These are phyloP conservation scores for Xylariaceae sp. DNA, from an alignment of 2,329 filamentous ascomycete species.

Conservation along the genomic window DNA sequence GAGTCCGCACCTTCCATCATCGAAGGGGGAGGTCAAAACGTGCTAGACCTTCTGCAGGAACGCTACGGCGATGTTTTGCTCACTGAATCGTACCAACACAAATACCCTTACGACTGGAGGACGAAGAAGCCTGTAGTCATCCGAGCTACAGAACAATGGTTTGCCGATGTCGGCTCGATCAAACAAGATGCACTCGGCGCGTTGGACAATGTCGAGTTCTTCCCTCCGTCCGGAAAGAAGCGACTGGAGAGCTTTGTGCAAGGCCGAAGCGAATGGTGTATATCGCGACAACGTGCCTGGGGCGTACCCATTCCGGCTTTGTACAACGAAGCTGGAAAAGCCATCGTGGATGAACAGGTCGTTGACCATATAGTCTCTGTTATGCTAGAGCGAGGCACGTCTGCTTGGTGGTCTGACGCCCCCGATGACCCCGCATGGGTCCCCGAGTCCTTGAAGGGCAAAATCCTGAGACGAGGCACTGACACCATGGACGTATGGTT, in stretches of 20 bases:
- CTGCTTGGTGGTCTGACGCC: slow-evolving; percentile 90
- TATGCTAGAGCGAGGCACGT: slow-evolving; percentile 73
- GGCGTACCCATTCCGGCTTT: slow-evolving; percentile 93
- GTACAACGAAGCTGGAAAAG: slow-evolving; percentile 68
- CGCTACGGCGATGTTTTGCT: slow-evolving; percentile 56
- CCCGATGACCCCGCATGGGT: slow-evolving; percentile 76
- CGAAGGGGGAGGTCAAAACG: slow-evolving; percentile 62
- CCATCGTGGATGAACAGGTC: slow-evolving; percentile 73
- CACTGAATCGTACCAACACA: slow-evolving; percentile 73
- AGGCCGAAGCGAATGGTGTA: slow-evolving; percentile 93
- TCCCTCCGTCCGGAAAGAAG: slow-evolving; percentile 69
- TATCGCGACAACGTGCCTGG: slow-evolving; percentile 93
- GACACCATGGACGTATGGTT: slow-evolving; percentile 99
- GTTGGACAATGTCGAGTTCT: slow-evolving; percentile 69
- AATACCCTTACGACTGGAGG: slow-evolving; percentile 97
- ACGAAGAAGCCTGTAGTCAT: slow-evolving; percentile 91
- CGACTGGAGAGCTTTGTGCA: slow-evolving; percentile 82
- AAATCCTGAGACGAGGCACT: slow-evolving; percentile 65
- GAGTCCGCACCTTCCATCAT: slow-evolving; percentile 66
- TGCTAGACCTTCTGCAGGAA: slow-evolving; percentile 62
- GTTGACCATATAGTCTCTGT: slow-evolving; percentile 81
- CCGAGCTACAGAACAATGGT: slow-evolving; percentile 94
- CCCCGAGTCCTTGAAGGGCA: slow-evolving; percentile 54
- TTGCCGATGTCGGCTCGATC: slow-evolving; percentile 83
- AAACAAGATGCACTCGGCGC: slow-evolving; percentile 69